Conservation (phyloP, 495 filamentous ascomycete species). For the Poronia punctata region DNA sequence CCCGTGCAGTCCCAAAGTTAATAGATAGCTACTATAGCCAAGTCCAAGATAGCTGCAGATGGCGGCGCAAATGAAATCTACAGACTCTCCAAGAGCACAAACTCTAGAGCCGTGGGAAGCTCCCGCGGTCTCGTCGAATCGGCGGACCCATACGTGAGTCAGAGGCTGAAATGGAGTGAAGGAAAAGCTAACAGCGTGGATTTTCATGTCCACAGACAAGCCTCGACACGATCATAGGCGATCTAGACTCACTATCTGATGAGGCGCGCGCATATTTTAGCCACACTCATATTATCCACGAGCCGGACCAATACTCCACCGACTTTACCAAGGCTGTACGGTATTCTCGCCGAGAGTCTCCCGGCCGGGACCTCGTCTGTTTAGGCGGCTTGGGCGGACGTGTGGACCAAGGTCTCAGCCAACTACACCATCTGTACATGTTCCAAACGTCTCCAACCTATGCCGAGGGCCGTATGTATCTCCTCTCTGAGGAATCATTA, state of each 20-base stretch:
- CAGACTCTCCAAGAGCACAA: conserved; percentile 37
- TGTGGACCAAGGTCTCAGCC: conserved; percentile 85
- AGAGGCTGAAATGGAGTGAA: background rate
- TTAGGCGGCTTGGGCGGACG: conserved; percentile 83
- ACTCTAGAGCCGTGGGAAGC: background rate
- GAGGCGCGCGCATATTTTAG: conserved; percentile 54
- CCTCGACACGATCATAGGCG: conserved; percentile 71
- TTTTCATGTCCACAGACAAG: no score
- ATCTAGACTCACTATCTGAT: conserved; percentile 73
- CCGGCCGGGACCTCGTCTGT: conserved; percentile 50
- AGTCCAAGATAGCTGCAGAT: conserved; percentile 69
- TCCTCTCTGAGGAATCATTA: conserved; percentile 71
- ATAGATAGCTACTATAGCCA: conserved; percentile 35
- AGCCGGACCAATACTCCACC: conserved; percentile 76
- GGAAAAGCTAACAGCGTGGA: no score
- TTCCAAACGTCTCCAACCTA: conserved; percentile 43
- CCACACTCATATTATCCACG: conserved; percentile 48
- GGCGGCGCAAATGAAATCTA: conserved; percentile 81
- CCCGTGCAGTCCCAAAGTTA: background rate
- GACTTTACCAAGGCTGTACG: conserved; percentile 60
- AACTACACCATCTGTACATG: conserved; percentile 71
- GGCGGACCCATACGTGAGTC: conserved; percentile 15
- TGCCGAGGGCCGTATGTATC: conserved; percentile 48
- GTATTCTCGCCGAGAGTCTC: conserved; percentile 27
- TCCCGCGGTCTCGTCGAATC: background rate